Evolutionary conservation across 768 basidiomycete genomes (phyloP).

Genomic region (Suillus ampliporus): DNA sequence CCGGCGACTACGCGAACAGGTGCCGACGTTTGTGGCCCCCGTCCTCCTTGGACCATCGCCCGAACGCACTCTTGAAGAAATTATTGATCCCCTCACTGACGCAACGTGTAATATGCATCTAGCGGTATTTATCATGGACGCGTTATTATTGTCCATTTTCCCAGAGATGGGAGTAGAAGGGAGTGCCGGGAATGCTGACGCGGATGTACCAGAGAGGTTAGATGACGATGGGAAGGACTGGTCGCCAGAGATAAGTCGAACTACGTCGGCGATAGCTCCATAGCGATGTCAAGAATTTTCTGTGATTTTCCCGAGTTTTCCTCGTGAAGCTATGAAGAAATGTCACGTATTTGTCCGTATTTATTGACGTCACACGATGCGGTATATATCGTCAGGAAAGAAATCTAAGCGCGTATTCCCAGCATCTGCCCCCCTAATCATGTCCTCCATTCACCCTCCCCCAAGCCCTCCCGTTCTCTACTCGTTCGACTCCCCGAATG

Average conservation of each 20-base stretch:
- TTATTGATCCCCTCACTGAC: constrained; percentile 66
- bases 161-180: constrained; percentile 68
- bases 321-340: neutral
- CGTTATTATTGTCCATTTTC: constrained; percentile 70
- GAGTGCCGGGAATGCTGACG: neutral
- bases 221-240: constrained; percentile 9
- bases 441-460: constrained; percentile 49
- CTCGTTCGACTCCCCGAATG: constrained; percentile 63
- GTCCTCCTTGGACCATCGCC: constrained; percentile 62
- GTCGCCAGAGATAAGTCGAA: constrained; percentile 1
- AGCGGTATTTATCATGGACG: constrained; percentile 73
- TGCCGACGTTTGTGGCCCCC: constrained; percentile 47
- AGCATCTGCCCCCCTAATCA: constrained; percentile 23
- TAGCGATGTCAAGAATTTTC: neutral
- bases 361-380: constrained; percentile 34
- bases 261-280: neutral
- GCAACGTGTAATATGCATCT: constrained; percentile 82
- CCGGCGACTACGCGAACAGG: constrained; percentile 41
- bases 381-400: constrained; percentile 6
- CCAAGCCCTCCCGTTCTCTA: constrained; percentile 72
- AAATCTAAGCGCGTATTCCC: constrained; percentile 8
- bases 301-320: neutral
- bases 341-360: constrained; percentile 24
- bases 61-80: constrained; percentile 51
- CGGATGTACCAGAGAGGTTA: constrained; percentile 3